Base-by-base conservation (phyloP, 768 basidiomycete species). In the Galerina sulciceps region DNA sequence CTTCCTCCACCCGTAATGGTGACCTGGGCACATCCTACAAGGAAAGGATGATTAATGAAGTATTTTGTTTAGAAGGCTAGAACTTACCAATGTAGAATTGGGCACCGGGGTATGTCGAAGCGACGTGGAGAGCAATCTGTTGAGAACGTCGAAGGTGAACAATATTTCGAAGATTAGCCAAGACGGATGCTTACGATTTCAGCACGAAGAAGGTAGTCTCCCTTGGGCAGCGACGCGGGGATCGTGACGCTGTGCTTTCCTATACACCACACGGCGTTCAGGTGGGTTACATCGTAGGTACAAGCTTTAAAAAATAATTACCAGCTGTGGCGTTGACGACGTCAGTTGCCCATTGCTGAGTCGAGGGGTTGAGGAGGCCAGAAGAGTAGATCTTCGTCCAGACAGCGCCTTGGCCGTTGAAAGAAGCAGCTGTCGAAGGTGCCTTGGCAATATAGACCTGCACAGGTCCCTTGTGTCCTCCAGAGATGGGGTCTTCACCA, bases 381-480 rank as follows among this genome's bases (percentile, higher is more conserved):
- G 79, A 80, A 4, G 78, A 74, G 65, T 82, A 83, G 38, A 84
- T 79, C 74, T 82, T 84, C 26, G 81, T 83, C 81, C 82, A 84
- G 18, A 84, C 81, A 13, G 77, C 57, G 31, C 81, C 82, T 57
- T 79, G 77, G 3, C 81, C 81, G 54, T 82, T 61, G 65, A 81
- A 82, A 2, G 75, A 62, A 0, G 76, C 77, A 2, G 76, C 81
- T 10, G 76, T 75, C 2, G 72, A 75, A 0, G 81, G 78, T 15
- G 80, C 82, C 64, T 82, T 81, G 55, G 82, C 82, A 57, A 83
- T 72, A 63, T 81, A 83, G 20, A 83, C 80, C 47, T 79, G 75
- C 8, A 81, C 80, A 3, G 80, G 73, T 3, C 82, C 82, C 62
- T 81, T 81, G 73, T 83, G 82, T 6, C 82, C 81, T 22, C 67